phyloP scores from a whole-genome alignment of 805 yeast genomes.

The Schizosaccharomyces pombe region DNA sequence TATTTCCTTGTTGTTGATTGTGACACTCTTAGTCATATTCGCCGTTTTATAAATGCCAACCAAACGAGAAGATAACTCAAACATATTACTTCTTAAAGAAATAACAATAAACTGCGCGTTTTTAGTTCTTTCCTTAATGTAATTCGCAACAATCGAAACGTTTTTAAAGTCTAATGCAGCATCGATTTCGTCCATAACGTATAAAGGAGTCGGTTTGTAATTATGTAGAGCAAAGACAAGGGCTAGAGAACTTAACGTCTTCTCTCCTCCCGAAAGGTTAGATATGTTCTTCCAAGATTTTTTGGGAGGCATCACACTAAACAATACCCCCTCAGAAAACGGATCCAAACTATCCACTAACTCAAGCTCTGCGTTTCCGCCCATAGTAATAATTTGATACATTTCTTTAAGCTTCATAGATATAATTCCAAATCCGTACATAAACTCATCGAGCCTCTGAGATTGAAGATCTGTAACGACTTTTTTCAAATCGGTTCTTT shows the following conservation, averaged over 20 bases:
- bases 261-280: conserved; percentile 92
- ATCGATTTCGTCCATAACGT: conserved; percentile 97
- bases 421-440: conserved; percentile 73
- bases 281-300: conserved; percentile 92
- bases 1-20: not conserved
- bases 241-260: conserved; percentile 82
- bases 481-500: conserved; percentile 40
- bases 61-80: conserved; percentile 78
- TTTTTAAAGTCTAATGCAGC: conserved; percentile 95
- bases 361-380: conserved; percentile 95
- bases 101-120: conserved; percentile 93
- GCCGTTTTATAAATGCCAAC: conserved; percentile 88
- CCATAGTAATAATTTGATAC: conserved; percentile 98
- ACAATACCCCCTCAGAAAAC: conserved; percentile 87
- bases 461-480: conserved; percentile 46
- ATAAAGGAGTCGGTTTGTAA: conserved; percentile 88
- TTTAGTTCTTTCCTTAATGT: conserved; percentile 82
- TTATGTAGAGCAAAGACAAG: conserved; percentile 88
- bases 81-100: conserved; percentile 89
- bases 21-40: conserved; percentile 29
- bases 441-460: conserved; percentile 63
- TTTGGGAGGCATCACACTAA: conserved; percentile 97
- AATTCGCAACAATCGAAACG: conserved; percentile 91
- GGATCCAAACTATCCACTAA: conserved; percentile 90
- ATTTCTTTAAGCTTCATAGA: conserved; percentile 77